Evolutionary conservation across 2,329 filamentous ascomycete genomes (phyloP).

Genomic region (Cyanodermella asteris): DNA sequence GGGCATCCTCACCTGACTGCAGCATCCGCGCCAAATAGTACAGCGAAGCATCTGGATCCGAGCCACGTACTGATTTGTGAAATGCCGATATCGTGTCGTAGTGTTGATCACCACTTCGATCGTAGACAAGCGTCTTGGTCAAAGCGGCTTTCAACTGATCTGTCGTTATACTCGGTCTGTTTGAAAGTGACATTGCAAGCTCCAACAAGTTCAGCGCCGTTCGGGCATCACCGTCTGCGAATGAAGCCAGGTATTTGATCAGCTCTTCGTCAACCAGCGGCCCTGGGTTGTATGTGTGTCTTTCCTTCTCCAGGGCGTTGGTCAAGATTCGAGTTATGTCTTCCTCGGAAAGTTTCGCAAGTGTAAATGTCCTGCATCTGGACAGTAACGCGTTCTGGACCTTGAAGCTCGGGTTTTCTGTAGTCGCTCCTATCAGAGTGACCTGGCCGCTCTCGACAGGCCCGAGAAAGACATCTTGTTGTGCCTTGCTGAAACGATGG

Average conservation of each 20-base stretch:
- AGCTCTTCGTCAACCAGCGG: constrained; percentile 53
- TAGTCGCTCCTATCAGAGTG: constrained; percentile 84
- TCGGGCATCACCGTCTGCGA: constrained; percentile 79
- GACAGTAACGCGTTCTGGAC: constrained; percentile 72
- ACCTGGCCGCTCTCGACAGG: constrained; percentile 82
- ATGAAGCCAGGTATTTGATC: constrained; percentile 59
- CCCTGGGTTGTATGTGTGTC: constrained; percentile 24
- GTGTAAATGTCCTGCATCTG: constrained; percentile 73
- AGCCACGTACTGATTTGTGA: constrained; percentile 83
- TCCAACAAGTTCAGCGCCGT: constrained; percentile 86
- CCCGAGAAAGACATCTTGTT: constrained; percentile 86
- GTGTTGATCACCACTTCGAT: constrained; percentile 84
- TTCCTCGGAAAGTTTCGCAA: constrained; percentile 50
- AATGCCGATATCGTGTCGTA: constrained; percentile 96
- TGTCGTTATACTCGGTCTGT: constrained; percentile 42
- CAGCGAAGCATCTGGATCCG: constrained; percentile 64
- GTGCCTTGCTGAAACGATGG: constrained; percentile 71
- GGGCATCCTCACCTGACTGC: constrained; percentile 76
- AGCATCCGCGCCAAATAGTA: constrained; percentile 96
- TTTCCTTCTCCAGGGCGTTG: constrained; percentile 48
- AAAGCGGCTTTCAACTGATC: constrained; percentile 60
- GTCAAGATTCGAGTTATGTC: constrained; percentile 53
- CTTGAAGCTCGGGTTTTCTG: constrained; percentile 91
- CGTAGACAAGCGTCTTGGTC: constrained; percentile 85
- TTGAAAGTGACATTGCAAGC: constrained; percentile 58